These are phyloP conservation scores for Sporobolus alterniflorus DNA, from an alignment of 202 grass and related monocot species.

Conservation along the genomic window DNA sequence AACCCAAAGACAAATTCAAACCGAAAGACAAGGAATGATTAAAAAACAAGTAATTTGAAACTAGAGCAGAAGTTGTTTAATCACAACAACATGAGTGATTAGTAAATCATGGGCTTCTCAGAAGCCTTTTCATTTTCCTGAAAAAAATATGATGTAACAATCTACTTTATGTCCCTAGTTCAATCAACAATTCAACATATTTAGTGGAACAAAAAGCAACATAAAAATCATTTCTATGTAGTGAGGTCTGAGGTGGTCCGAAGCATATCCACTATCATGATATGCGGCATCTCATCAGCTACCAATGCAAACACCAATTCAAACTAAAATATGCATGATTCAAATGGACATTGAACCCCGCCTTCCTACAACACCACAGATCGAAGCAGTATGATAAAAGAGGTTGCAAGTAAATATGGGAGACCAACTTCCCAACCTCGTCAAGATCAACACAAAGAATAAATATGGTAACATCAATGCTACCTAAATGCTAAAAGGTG, in stretches of 20 bases:
- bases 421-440: no score
- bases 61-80: neutral
- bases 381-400: neutral
- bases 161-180: constrained; percentile 11
- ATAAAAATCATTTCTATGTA: neutral
- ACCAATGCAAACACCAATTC: neutral
- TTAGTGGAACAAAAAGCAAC: constrained; percentile 6
- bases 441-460: no score
- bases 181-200: constrained; percentile 37
- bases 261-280: constrained; percentile 20
- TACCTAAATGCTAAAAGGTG: neutral
- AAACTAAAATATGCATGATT: constrained; percentile 2
- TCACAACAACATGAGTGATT: neutral
- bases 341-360: no score
- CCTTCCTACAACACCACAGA: neutral
- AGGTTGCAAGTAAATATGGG: neutral
- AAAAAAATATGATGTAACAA: constrained; percentile 29
- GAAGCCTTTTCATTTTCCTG: neutral
- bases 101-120: constrained; percentile 3
- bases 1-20: neutral
- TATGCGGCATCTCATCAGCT: neutral
- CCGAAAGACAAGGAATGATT: neutral
- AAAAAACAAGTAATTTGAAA: constrained; percentile 25
- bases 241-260: constrained; percentile 23
- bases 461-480: neutral